Percentiles rank a stretch among this genome's conserved stretches.
Evolutionary conservation across 164 flowering plant species (phyloP).

Genomic region (Aristolochia californica): DNA sequence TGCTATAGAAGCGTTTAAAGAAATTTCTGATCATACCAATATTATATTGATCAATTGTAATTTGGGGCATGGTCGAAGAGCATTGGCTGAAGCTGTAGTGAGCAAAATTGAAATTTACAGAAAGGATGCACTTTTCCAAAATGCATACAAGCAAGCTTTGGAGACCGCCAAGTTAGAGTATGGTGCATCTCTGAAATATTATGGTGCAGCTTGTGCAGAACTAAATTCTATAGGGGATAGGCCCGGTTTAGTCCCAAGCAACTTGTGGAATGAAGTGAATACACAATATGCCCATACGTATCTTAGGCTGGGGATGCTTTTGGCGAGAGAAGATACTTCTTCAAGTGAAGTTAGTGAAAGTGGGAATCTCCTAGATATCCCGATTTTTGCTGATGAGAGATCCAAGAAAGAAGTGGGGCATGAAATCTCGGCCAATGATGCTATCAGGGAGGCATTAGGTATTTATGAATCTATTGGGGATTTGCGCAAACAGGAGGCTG

Average conservation of each 20-base stretch:
- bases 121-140: conserved; percentile 26
- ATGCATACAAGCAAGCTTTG: conserved; percentile 46
- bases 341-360: conserved; percentile 45
- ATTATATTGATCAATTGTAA: conserved; percentile 76
- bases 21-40: conserved; percentile 66
- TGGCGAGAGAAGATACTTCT: conserved; percentile 57
- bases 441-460: conserved; percentile 80
- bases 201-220: conserved; percentile 72
- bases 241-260: conserved; percentile 22
- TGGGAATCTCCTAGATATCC: conserved; percentile 26
- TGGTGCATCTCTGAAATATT: conserved; percentile 55
- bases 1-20: conserved; percentile 74
- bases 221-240: conserved; percentile 26
- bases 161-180: conserved; percentile 70
- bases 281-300: conserved; percentile 90
- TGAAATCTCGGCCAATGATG: conserved; percentile 86
- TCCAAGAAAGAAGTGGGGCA: conserved; percentile 36
- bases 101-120: conserved; percentile 45
- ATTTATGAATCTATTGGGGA: conserved; percentile 83
- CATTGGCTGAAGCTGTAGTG: conserved; percentile 78
- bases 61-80: conserved; percentile 88
- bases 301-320: conserved; percentile 87
- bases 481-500: conserved; percentile 79
- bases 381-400: conserved; percentile 21
- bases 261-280: conserved; percentile 56